Evolutionary conservation across 2,329 filamentous ascomycete genomes (phyloP).

Genomic region (Neofusicoccum ribis): DNA sequence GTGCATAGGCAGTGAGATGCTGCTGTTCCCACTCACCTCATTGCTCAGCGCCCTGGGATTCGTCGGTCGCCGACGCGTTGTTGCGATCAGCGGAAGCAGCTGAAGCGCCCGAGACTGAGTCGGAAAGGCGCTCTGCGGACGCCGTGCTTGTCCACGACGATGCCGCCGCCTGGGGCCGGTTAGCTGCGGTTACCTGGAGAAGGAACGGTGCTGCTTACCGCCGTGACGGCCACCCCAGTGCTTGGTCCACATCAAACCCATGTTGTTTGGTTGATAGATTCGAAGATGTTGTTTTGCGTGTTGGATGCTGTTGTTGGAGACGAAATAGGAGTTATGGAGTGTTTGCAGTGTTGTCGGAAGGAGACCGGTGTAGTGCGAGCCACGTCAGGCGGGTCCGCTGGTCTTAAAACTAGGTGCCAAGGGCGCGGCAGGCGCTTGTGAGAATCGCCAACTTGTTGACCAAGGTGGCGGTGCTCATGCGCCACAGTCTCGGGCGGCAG

Average conservation of each 20-base stretch:
- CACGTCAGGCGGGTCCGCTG: constrained; percentile 15
- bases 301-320: constrained; percentile 1
- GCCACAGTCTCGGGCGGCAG: background rate
- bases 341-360: background rate
- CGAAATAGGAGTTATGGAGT: background rate
- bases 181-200: background rate
- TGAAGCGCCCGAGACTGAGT: constrained; percentile 52
- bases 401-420: constrained; percentile 11
- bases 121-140: constrained; percentile 53
- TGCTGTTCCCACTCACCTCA: background rate
- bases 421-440: background rate
- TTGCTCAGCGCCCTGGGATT: background rate
- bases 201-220: constrained; percentile 37
- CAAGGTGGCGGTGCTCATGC: background rate
- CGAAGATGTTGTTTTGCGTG: background rate
- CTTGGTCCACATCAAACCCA: constrained; percentile 52
- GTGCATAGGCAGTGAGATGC: background rate
- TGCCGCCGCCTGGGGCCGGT: constrained; percentile 44
- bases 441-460: too few relatives aligned
- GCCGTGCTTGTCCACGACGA: constrained; percentile 55
- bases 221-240: constrained; percentile 44
- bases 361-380: background rate
- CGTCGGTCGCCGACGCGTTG: background rate
- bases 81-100: constrained; percentile 52
- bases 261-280: constrained; percentile 28